These are phyloP conservation scores for Globisporangium splendens DNA, from an alignment of 352 stramenopile genomes.

Conservation along the genomic window DNA sequence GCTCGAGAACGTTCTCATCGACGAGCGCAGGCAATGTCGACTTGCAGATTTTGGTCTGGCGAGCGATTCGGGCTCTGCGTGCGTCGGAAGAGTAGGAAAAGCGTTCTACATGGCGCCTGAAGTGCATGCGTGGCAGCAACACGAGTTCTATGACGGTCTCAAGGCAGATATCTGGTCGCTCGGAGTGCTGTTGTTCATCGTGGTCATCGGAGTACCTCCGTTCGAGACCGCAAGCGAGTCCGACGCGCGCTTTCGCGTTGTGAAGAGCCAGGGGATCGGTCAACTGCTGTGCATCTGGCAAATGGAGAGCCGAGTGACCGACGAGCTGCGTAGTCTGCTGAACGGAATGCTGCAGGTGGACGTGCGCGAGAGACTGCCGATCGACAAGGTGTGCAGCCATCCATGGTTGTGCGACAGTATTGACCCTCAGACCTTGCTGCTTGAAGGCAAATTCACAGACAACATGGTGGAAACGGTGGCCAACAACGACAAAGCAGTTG, in stretches of 20 bases:
- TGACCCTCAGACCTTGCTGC: slow-evolving; percentile 2
- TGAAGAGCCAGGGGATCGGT: slow-evolving; percentile 33
- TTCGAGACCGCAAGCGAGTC: slow-evolving; percentile 37
- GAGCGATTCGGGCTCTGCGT: slow-evolving; percentile 29
- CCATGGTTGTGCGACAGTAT: slow-evolving; percentile 29
- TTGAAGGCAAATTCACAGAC: slow-evolving; percentile 12
- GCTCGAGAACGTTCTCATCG: slow-evolving; percentile 64
- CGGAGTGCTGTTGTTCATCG: slow-evolving; percentile 59
- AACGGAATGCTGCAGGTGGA: slow-evolving; percentile 34
- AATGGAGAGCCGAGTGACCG: slow-evolving; percentile 26
- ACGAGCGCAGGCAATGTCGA: slow-evolving; percentile 35
- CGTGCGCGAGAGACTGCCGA: slow-evolving; percentile 24
- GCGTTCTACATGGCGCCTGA: slow-evolving; percentile 69
- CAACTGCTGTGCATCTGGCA: slow-evolving; percentile 37
- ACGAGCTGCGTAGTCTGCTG: slow-evolving; percentile 33
- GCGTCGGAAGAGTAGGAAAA: slow-evolving; percentile 47
- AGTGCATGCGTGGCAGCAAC: slow-evolving; percentile 25
- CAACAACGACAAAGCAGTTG: background rate
- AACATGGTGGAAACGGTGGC: slow-evolving; percentile 2
- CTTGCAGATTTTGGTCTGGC: slow-evolving; percentile 58
- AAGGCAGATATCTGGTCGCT: slow-evolving; percentile 65
- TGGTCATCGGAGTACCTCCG: slow-evolving; percentile 49
- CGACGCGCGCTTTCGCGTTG: slow-evolving; percentile 52
- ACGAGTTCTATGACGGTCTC: slow-evolving; percentile 38
- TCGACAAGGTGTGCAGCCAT: slow-evolving; percentile 33